Percentiles rank a stretch among this genome's conserved stretches.
Evolutionary conservation across 441 rosid genomes (phyloP).

Genomic region (Raphanus hybrid): DNA sequence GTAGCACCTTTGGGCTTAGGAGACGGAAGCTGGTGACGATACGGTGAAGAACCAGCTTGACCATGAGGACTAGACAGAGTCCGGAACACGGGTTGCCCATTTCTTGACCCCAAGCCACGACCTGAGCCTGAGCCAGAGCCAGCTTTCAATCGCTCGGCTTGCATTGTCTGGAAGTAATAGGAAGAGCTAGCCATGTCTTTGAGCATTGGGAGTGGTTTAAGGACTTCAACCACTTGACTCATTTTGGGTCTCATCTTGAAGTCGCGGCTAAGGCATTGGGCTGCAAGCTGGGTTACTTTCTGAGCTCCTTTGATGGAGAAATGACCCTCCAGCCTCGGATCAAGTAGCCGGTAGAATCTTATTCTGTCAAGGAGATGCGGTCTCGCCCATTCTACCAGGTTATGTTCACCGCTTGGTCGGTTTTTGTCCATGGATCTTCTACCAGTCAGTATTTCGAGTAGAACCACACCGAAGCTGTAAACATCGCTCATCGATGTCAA

Average conservation of each 20-base stretch:
- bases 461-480: slow-evolving; percentile 73
- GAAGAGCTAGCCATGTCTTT: slow-evolving; percentile 78
- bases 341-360: slow-evolving; percentile 60
- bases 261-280: slow-evolving; percentile 71
- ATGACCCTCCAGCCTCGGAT: slow-evolving; percentile 78
- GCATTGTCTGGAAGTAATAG: slow-evolving; percentile 66
- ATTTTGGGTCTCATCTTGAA: slow-evolving; percentile 66
- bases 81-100: slow-evolving; percentile 62
- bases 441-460: slow-evolving; percentile 77
- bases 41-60: slow-evolving; percentile 66
- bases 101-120: slow-evolving; percentile 63
- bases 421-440: slow-evolving; percentile 76
- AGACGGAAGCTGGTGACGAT: slow-evolving; percentile 68
- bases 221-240: slow-evolving; percentile 64
- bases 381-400: slow-evolving; percentile 78
- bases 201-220: slow-evolving; percentile 66
- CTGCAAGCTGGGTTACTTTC: slow-evolving; percentile 66
- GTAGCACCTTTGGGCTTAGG: slow-evolving; percentile 55
- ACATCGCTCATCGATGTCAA: slow-evolving; percentile 78
- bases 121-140: slow-evolving; percentile 70
- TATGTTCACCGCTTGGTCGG: slow-evolving; percentile 73
- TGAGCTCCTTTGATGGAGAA: slow-evolving; percentile 72
- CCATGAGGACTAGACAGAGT: slow-evolving; percentile 85
- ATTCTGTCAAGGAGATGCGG: slow-evolving; percentile 68
- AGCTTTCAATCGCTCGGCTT: slow-evolving; percentile 52